These are phyloP conservation scores for Rhizomucor pusillus DNA, from an alignment of 371 early-diverging fungal species.

Conservation along the genomic window DNA sequence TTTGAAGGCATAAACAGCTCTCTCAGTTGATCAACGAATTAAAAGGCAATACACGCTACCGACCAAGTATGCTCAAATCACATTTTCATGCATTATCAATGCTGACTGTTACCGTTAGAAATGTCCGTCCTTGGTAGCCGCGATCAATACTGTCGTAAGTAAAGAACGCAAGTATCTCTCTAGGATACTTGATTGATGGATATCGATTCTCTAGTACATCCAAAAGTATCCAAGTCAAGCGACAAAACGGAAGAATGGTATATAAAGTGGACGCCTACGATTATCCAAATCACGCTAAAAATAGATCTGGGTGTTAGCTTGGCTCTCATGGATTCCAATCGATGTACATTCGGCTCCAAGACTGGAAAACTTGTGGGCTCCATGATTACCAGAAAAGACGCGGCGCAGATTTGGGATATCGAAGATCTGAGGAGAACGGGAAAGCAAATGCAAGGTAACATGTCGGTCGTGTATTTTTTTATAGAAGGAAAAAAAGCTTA, in stretches of 20 bases:
- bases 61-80: constrained; percentile 37
- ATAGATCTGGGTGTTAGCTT: constrained; percentile 7
- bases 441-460: constrained; percentile 27
- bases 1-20: constrained; percentile 55
- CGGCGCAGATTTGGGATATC: constrained; percentile 60
- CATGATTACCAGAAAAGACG: neutral
- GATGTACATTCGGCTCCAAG: constrained; percentile 12
- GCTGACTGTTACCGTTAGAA: constrained; percentile 11
- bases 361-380: too few species aligned
- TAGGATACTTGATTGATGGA: neutral
- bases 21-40: constrained; percentile 53
- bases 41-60: constrained; percentile 48
- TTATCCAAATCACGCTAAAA: neutral
- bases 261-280: neutral
- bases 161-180: neutral
- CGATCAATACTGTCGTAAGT: constrained; percentile 51
- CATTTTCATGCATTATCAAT: neutral
- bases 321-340: constrained; percentile 26
- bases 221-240: constrained; percentile 26
- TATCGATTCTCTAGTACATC: constrained; percentile 29
- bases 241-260: constrained; percentile 54
- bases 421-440: constrained; percentile 68
- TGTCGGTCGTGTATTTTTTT: neutral
- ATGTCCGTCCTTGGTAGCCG: constrained; percentile 58
- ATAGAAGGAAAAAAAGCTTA: neutral